Percentiles rank a stretch among this genome's conserved stretches.
Evolutionary conservation across 1,284 basidiomycete genomes (phyloP).

Genomic region (Rhodotorula glutinis): DNA sequence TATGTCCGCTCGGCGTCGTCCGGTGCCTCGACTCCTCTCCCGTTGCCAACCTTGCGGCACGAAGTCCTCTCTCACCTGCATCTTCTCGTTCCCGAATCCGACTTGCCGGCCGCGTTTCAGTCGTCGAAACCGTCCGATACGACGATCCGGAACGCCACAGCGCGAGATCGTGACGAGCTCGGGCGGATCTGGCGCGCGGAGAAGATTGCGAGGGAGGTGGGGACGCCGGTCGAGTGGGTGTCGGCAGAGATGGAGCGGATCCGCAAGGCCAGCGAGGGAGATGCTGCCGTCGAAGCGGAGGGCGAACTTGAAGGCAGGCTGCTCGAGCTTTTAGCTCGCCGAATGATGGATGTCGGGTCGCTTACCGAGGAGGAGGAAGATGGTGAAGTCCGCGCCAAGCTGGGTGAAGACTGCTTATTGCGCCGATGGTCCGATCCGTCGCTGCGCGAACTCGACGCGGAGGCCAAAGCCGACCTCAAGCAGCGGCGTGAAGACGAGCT

Average conservation of each 20-base stretch:
- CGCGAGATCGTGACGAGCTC: conserved; percentile 55
- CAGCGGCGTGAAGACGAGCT: conserved; percentile 67
- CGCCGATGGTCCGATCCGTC: background rate
- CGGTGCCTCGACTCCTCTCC: background rate
- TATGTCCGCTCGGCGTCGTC: conserved; percentile 24
- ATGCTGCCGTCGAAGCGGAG: conserved; percentile 67
- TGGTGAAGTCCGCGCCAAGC: conserved; percentile 34
- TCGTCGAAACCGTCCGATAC: conserved; percentile 47
- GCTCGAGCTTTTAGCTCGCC: conserved; percentile 44
- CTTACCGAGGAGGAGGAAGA: conserved; percentile 55
- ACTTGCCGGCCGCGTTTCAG: conserved; percentile 65
- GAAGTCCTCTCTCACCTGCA: conserved; percentile 72
- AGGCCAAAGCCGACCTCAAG: conserved; percentile 52
- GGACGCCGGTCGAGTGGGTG: conserved; percentile 73
- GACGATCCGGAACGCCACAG: conserved; percentile 39
- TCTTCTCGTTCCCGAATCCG: conserved; percentile 72
- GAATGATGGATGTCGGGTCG: conserved; percentile 50
- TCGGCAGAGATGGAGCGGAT: conserved; percentile 54
- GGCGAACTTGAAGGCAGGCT: conserved; percentile 47
- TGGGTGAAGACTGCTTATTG: conserved; percentile 13
- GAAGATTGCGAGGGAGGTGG: conserved; percentile 74
- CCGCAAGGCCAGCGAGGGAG: conserved; percentile 65
- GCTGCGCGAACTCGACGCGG: background rate
- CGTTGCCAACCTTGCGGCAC: conserved; percentile 50
- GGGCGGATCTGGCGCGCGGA: conserved; percentile 79